Conservation (phyloP, 345 rosid genomes). For the Rhizophora mangle region DNA sequence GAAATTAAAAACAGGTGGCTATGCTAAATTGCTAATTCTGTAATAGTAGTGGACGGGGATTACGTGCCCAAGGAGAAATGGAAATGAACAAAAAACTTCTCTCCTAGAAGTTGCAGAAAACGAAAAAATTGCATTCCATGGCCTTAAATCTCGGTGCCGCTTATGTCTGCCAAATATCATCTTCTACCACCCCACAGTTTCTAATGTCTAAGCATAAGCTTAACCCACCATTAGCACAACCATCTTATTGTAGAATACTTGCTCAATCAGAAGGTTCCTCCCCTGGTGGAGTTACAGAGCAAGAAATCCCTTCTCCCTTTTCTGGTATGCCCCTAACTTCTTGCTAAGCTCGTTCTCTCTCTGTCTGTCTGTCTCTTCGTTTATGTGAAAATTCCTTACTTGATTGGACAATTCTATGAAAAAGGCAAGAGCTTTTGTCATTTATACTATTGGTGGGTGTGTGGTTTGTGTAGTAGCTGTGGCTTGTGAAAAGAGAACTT, state of each 20-base stretch:
- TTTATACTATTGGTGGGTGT: neutral
- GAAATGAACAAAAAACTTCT: neutral
- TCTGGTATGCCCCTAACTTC: constrained; percentile 33
- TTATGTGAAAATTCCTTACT: neutral
- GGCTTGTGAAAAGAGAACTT: neutral
- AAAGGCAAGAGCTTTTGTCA: neutral
- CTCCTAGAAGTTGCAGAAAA: neutral
- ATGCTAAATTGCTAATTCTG: neutral
- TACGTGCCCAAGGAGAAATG: neutral
- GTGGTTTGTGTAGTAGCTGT: neutral
- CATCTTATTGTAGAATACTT: constrained; percentile 23
- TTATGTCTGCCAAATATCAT: constrained; percentile 26
- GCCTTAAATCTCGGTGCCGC: constrained; percentile 31
- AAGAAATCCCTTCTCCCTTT: constrained; percentile 35
- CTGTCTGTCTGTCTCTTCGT: neutral
- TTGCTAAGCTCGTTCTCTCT: neutral
- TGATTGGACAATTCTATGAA: neutral
- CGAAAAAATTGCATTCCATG: constrained; percentile 22
- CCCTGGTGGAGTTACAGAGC: constrained; percentile 40
- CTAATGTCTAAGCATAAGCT: constrained; percentile 23
- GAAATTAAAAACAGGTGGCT: constrained; percentile 4
- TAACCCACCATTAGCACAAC: constrained; percentile 21
- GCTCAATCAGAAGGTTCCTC: constrained; percentile 41
- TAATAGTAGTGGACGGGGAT: neutral
- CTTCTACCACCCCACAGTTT: constrained; percentile 15